Base-by-base conservation (phyloP, 2,329 filamentous ascomycete species). In the Hymenoscyphus fraxineus region DNA sequence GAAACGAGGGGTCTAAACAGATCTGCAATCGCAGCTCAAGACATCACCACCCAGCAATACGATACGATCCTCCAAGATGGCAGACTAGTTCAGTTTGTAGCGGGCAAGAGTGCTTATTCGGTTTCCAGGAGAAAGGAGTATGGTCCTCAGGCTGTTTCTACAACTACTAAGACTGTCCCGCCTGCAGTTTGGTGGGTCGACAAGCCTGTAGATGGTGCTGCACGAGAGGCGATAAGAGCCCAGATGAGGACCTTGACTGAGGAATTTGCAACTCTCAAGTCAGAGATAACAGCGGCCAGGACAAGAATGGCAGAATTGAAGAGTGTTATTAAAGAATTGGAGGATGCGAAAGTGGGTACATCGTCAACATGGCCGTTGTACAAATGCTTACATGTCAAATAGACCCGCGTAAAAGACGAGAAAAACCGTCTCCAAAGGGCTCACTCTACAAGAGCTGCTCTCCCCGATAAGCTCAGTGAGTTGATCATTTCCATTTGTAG, bases 101-200 rank as follows among this genome's bases (percentile, higher is more conserved):
- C 89, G 31, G 88, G 87, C 3, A 83, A 79, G 16, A 83, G 87
- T 59, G 78, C 77, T 9, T 93, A 90, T 75, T 82, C 81, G 22
- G 83, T 95, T 60, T 82, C 81, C 6, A 86, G 90, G 16, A 88
- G 94, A 58, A 83, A 81, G 68, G 94, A 98, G 75, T 97, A 97
- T 76, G 92, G 92, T 1, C 84, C 87, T 1, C 80, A 83, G 58
- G 92, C 89, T 15, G 85, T 85, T 58, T 92, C 91, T 1, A 93
- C 90, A 0, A 81, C 82, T 27, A 87, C 90, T 15, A 84, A 81
- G 41, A 80, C 80, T 62, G 78, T 97, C 15, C 80, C 76, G 16
- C 77, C 77, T 1, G 92, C 92, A 4, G 79, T 75, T 41, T 85
- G 84, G 72, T 97, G 95, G 88, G 93, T 88, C 0, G 87, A 92